A percentile compares a stretch with the other conserved stretches of the same genome.
These are phyloP conservation scores for Quillaja saponaria DNA, from an alignment of 306 rosid species.

Conservation along the genomic window DNA sequence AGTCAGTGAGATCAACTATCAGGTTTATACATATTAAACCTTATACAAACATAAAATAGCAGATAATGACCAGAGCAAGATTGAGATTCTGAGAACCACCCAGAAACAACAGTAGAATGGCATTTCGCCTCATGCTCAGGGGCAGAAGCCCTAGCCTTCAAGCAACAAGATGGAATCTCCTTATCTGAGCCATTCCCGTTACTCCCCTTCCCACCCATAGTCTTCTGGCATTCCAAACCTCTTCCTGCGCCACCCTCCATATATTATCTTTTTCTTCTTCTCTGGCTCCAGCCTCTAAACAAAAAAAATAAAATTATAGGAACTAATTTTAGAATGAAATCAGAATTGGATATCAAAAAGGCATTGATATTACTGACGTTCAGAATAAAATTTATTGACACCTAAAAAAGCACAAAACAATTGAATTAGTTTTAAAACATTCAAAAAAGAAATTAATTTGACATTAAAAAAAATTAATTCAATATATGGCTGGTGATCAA, in stretches of 20 bases:
- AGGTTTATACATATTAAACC: not conserved
- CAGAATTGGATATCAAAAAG: slow-evolving; percentile 21
- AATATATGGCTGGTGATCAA: not conserved
- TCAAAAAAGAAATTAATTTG: not conserved
- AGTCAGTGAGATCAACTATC: not conserved
- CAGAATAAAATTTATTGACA: slow-evolving; percentile 4
- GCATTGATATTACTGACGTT: not conserved
- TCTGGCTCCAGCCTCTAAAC: slow-evolving; percentile 82
- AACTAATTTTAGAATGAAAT: slow-evolving; percentile 1
- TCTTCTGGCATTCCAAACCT: slow-evolving; percentile 98
- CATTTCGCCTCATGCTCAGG: slow-evolving; percentile 77
- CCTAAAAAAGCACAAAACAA: slow-evolving; percentile 4
- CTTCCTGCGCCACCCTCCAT: slow-evolving; percentile 94
- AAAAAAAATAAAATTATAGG: slow-evolving; percentile 22
- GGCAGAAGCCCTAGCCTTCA: slow-evolving; percentile 75
- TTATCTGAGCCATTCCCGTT: slow-evolving; percentile 50
- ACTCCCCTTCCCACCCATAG: slow-evolving; percentile 98
- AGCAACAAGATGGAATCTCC: slow-evolving; percentile 85
- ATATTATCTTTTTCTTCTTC: slow-evolving; percentile 70
- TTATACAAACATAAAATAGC: slow-evolving; percentile 18
- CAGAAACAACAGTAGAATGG: slow-evolving; percentile 97
- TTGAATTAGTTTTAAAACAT: too few species aligned
- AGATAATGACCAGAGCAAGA: slow-evolving; percentile 75
- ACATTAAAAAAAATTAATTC: not conserved
- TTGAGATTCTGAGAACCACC: slow-evolving; percentile 92